phyloP scores from a whole-genome alignment of 805 yeast genomes.

The Metschnikowia orientalis region DNA sequence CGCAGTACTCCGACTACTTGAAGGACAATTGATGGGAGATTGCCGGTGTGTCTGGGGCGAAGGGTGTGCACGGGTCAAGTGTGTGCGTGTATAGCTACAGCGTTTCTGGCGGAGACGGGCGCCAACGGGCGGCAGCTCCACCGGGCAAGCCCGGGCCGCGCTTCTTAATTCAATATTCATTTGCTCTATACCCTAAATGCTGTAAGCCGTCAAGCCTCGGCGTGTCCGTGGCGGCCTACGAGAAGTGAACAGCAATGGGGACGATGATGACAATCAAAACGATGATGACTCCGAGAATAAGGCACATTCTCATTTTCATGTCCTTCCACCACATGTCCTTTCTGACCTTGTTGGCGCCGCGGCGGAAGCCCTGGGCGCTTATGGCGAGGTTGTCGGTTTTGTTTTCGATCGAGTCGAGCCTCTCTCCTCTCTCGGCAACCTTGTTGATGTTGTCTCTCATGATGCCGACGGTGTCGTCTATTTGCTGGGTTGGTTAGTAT shows the following conservation, averaged over 20 bases:
- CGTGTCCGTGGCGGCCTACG: too few relatives aligned
- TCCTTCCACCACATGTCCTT: conserved; percentile 99
- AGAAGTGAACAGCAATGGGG: conserved; percentile 89
- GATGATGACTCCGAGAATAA: conserved; percentile 71
- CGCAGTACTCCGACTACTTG: conserved; percentile 53
- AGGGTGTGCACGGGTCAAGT: too few relatives aligned
- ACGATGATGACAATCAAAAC: conserved; percentile 84
- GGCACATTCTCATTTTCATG: conserved; percentile 91
- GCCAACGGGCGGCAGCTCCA: too few relatives aligned
- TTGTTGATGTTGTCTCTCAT: conserved; percentile 97
- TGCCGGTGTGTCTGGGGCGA: too few relatives aligned
- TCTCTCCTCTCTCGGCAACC: conserved; percentile 92
- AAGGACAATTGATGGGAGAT: conserved; percentile 45
- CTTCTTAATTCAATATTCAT: too few relatives aligned
- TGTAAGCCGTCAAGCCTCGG: too few relatives aligned
- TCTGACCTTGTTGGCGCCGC: conserved; percentile 96
- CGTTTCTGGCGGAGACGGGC: too few relatives aligned
- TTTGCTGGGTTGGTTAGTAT: conserved; percentile 50
- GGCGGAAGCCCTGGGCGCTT: conserved; percentile 89
- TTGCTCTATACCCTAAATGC: too few relatives aligned
- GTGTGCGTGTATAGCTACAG: too few relatives aligned
- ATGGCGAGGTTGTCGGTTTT: conserved; percentile 90
- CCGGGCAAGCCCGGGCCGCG: too few relatives aligned
- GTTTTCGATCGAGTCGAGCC: conserved; percentile 85
- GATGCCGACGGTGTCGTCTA: conserved; percentile 93